These are phyloP conservation scores for Rhizopogon salebrosus DNA, from an alignment of 768 basidiomycete genomes.

Conservation along the genomic window DNA sequence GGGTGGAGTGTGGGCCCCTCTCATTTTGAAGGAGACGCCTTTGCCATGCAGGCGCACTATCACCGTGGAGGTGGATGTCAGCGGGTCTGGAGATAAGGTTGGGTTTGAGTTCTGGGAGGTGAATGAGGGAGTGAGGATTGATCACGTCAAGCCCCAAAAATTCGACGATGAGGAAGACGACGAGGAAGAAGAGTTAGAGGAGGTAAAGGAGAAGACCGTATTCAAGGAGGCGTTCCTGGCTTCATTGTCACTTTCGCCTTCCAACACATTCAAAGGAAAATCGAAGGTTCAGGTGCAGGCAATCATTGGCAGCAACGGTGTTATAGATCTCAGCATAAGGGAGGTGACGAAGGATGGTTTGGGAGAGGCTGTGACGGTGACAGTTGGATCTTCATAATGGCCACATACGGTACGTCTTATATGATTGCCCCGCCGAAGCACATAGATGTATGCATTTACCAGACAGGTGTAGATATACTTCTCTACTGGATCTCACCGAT, in stretches of 20 bases:
- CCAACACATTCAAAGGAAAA: slow-evolving; percentile 39
- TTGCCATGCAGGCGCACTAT: slow-evolving; percentile 62
- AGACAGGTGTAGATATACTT: neutral
- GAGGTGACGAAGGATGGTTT: slow-evolving; percentile 31
- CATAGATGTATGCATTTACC: neutral
- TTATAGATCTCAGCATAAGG: slow-evolving; percentile 31
- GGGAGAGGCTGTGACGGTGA: slow-evolving; percentile 29
- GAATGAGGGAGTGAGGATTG: slow-evolving; percentile 59
- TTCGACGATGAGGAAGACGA: slow-evolving; percentile 41
- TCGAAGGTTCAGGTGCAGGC: slow-evolving; percentile 47
- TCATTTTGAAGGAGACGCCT: slow-evolving; percentile 67
- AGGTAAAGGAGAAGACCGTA: slow-evolving; percentile 58
- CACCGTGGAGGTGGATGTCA: slow-evolving; percentile 51
- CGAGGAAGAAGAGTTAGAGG: slow-evolving; percentile 57
- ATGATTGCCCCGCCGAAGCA: neutral
- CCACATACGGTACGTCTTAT: slow-evolving; percentile 1
- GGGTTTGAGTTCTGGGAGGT: slow-evolving; percentile 79
- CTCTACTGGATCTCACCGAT: slow-evolving; percentile 38
- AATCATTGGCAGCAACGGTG: slow-evolving; percentile 28
- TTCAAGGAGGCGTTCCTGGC: slow-evolving; percentile 49
- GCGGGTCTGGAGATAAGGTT: slow-evolving; percentile 32
- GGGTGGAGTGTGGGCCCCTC: slow-evolving; percentile 61
- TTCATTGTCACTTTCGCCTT: slow-evolving; percentile 27
- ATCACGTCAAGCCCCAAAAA: slow-evolving; percentile 47
- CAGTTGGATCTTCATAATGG: slow-evolving; percentile 17